Conservation (phyloP, 2,329 filamentous ascomycete species). For the Aureobasidium sp. region DNA sequence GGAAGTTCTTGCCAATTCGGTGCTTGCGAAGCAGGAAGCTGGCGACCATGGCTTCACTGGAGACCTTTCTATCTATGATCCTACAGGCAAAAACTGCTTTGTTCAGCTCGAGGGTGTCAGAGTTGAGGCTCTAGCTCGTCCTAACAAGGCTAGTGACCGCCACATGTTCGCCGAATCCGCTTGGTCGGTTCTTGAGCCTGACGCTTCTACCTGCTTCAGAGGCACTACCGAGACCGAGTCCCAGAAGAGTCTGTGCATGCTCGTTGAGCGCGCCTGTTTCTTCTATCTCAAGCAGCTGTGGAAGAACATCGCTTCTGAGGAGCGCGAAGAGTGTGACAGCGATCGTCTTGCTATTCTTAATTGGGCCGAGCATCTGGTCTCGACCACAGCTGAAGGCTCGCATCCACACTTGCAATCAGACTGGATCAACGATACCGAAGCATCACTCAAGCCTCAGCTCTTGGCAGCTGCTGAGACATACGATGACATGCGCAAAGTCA, state of each 20-base stretch:
- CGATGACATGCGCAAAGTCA: not conserved
- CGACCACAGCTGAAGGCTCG: not conserved
- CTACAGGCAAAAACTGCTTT: not conserved
- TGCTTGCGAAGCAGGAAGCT: not conserved
- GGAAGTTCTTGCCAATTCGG: constrained; percentile 1
- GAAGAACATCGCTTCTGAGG: not conserved
- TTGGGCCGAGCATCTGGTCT: not conserved
- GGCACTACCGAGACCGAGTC: not conserved
- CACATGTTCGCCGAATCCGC: constrained; percentile 2
- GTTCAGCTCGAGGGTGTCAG: not conserved
- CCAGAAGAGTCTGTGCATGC: not conserved
- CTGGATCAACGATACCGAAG: not conserved
- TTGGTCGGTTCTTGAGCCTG: not conserved
- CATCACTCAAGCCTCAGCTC: not conserved
- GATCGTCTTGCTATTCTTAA: not conserved
- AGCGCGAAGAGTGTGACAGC: not conserved
- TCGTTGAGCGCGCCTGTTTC: not conserved
- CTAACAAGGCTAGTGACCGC: not conserved
- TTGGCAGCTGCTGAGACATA: not conserved
- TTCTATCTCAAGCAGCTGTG: not conserved
- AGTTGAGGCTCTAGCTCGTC: not conserved
- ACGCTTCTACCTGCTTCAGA: not conserved
- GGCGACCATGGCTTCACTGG: not conserved
- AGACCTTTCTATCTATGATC: not conserved
- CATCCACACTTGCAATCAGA: not conserved